These are phyloP conservation scores for Scheffersomyces amazonensis DNA, from an alignment of 805 yeast genomes.

Conservation along the genomic window DNA sequence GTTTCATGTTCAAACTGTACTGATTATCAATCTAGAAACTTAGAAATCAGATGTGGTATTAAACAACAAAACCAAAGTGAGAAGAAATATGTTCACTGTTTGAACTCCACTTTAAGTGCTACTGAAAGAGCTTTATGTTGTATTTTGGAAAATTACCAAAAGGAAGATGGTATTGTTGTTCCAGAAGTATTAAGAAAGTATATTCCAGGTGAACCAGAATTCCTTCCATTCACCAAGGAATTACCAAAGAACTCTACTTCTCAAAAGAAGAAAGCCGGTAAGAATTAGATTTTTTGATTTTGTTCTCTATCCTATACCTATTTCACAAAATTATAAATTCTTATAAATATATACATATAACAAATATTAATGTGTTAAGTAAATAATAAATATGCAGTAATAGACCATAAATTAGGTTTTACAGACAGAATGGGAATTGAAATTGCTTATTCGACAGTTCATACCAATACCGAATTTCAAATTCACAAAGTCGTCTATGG, in stretches of 20 bases:
- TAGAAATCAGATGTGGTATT: slow-evolving; percentile 98
- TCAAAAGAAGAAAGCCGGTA: slow-evolving; percentile 46
- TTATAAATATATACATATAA: not conserved
- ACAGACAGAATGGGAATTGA: too few relatives aligned
- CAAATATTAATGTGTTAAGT: too few relatives aligned
- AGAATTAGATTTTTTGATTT: slow-evolving; percentile 1
- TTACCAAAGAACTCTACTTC: slow-evolving; percentile 94
- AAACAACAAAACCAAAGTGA: slow-evolving; percentile 92
- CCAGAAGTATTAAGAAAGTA: slow-evolving; percentile 95
- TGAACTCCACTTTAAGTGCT: slow-evolving; percentile 95
- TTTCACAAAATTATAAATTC: not conserved
- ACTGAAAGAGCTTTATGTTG: slow-evolving; percentile 98
- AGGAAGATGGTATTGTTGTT: slow-evolving; percentile 87
- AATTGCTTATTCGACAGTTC: too few relatives aligned
- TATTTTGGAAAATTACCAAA: slow-evolving; percentile 95
- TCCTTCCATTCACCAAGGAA: slow-evolving; percentile 85
- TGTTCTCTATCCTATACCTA: too few relatives aligned
- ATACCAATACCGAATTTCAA: too few relatives aligned
- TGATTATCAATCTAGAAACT: slow-evolving; percentile 97
- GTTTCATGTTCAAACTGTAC: slow-evolving; percentile 99
- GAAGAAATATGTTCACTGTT: slow-evolving; percentile 97
- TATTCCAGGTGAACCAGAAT: slow-evolving; percentile 98
- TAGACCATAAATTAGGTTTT: too few relatives aligned
- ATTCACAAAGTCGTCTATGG: too few relatives aligned
- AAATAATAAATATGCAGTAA: too few relatives aligned